phyloP scores from a whole-genome alignment of 768 basidiomycete genomes.

The Dioszegia aurantiaca region DNA sequence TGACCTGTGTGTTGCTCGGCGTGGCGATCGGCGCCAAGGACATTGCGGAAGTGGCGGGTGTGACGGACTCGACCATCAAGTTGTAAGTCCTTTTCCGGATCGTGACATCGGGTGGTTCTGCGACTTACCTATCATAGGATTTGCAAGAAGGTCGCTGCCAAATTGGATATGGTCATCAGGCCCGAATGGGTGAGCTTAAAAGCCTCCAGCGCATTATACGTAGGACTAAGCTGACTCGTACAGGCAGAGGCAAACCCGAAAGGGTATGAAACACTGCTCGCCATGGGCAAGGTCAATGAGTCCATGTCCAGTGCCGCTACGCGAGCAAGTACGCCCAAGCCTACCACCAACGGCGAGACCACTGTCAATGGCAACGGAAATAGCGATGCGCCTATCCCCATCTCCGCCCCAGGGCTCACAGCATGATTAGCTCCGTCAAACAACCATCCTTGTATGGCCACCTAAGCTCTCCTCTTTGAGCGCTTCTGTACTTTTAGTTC shows the following conservation, averaged over 20 bases:
- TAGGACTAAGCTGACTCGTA: conserved; percentile 3
- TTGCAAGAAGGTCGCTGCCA: conserved; percentile 35
- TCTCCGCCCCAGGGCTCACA: too few species aligned
- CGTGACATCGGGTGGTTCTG: too few species aligned
- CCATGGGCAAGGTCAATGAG: conserved; percentile 24
- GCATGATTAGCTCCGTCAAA: too few species aligned
- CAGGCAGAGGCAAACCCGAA: conserved; percentile 30
- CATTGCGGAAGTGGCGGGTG: conserved; percentile 84
- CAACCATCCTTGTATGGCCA: too few species aligned
- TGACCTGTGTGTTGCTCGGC: conserved; percentile 78
- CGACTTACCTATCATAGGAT: too few species aligned
- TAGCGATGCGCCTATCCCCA: too few species aligned
- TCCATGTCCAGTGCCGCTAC: background rate
- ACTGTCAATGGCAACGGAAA: too few species aligned
- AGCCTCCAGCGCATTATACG: background rate
- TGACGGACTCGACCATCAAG: conserved; percentile 93
- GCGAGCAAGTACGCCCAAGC: conserved; percentile 1
- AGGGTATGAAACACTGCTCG: conserved; percentile 29
- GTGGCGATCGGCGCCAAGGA: conserved; percentile 73
- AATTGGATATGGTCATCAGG: conserved; percentile 41
- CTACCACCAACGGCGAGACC: background rate
- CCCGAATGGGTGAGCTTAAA: conserved; percentile 47
- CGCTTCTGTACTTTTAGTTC: too few species aligned
- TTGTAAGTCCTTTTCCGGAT: conserved; percentile 56
- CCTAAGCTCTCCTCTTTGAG: too few species aligned